Conservation (phyloP, 2,329 filamentous ascomycete genomes). For the Bertia moriformis region DNA sequence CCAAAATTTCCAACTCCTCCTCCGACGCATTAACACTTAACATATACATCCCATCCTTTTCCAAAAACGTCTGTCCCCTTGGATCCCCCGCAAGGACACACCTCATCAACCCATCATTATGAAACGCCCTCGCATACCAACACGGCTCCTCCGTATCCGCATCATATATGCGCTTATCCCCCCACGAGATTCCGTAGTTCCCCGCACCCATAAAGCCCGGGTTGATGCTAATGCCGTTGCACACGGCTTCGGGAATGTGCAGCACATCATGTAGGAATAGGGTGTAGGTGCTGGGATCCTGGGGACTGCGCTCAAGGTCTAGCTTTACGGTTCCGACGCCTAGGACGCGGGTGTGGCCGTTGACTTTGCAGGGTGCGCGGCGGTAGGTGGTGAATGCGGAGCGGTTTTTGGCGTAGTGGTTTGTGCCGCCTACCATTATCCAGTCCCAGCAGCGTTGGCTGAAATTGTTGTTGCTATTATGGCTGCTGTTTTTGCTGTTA, state of each 20-base stretch:
- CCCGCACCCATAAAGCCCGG: background rate
- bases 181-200: no score
- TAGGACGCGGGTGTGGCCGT: conserved; percentile 10
- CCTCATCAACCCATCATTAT: background rate
- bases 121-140: no score
- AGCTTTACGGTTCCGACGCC: conserved; percentile 17
- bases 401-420: conserved; percentile 16
- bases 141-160: background rate
- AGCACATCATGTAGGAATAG: conserved; percentile 15
- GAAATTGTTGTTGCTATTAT: no score
- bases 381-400: conserved; percentile 14
- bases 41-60: background rate
- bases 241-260: conserved; percentile 16
- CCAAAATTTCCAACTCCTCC: background rate
- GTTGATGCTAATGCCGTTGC: conserved; percentile 8
- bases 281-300: conserved; percentile 8
- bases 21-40: background rate
- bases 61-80: background rate
- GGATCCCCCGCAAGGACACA: background rate
- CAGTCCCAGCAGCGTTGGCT: conserved; percentile 9
- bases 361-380: conserved; percentile 9
- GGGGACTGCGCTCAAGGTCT: conserved; percentile 8
- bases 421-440: conserved; percentile 11
- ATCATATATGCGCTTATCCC: no score
- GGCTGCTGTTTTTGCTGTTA: background rate